Conservation (phyloP, 441 rosid genomes). For the Euphorbia celastroides region DNA sequence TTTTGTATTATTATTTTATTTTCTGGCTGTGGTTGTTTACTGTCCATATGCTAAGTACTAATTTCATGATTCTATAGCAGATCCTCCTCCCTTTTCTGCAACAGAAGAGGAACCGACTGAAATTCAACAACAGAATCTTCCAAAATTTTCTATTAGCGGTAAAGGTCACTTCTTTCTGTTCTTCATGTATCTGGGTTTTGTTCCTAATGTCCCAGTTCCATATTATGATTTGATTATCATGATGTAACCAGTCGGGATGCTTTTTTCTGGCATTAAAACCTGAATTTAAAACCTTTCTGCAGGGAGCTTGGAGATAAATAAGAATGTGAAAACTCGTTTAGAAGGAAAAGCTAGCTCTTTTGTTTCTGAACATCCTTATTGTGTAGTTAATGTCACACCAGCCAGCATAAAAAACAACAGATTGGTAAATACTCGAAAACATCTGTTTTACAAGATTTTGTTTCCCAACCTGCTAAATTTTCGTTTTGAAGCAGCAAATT, state of each 20-base stretch:
- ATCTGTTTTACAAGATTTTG: neutral
- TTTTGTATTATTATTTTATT: neutral
- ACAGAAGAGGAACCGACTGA: neutral
- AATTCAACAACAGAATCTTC: neutral
- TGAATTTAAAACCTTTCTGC: too few relatives aligned
- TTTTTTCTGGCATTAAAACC: neutral
- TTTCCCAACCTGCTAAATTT: neutral
- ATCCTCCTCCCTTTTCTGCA: neutral
- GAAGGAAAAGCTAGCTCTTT: neutral
- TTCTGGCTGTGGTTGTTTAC: neutral
- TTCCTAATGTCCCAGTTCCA: neutral
- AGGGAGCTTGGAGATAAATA: neutral
- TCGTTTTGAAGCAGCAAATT: conserved; percentile 6
- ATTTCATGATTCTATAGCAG: neutral
- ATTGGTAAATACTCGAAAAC: conserved; percentile 10
- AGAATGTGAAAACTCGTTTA: neutral
- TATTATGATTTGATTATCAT: neutral
- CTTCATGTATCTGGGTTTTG: neutral
- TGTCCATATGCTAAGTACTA: neutral
- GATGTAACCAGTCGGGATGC: neutral
- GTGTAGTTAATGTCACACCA: neutral
- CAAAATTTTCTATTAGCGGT: neutral
- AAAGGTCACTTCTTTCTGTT: neutral
- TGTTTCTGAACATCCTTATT: neutral
- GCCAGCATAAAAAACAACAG: neutral